Base-by-base conservation (phyloP, 2,329 filamentous ascomycete genomes). In the Fusarium nygamai region DNA sequence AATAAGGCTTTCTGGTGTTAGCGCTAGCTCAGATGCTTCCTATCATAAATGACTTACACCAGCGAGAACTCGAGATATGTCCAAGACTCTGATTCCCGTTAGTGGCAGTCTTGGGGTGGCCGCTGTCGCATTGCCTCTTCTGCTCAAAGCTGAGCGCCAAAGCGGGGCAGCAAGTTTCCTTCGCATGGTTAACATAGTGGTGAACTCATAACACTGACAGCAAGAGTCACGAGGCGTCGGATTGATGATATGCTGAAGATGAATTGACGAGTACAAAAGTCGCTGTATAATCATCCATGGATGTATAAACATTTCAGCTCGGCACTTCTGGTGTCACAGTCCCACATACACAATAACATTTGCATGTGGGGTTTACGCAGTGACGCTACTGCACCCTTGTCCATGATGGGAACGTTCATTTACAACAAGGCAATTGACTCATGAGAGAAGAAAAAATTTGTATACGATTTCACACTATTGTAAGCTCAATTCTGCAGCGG, bases 1-100 rank as follows among this genome's bases (percentile, higher is more conserved):
- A 98, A 80, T 98, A 98, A 73, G 96, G 96, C 94, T 62, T 20
- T 98, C 0, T 3, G 17, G 1, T 16, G 9, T 51, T 4, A 51
- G n/a, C 12, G 3, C 3, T 6, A 6, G 22, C 48, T 24, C 12
- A 8, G 4, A 8, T 3, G 3, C 0, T 4, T 1, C 0, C 3
- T 8, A 11, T 2, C 4, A 1, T 6, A 4, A 0, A 8, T 1
- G 4, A 24, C 31, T 20, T 86, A 98, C 95, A 54, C 96, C 96
- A 72, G 96, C 96, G 72, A 98, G 85, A 3, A 98, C 96, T n/a
- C 61, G 8, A 14, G 54, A 60, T 39, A 64, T 43, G 38, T 62
- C 59, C 14, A 62, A 27, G 6, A 62, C 59, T 20, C 31, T 57
- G 22, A 62, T 41, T 6, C 48, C 59, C 3, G 31, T 10, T 0